These are phyloP conservation scores for Rhizopogon sp. DNA, from an alignment of 768 basidiomycete species.

Conservation along the genomic window DNA sequence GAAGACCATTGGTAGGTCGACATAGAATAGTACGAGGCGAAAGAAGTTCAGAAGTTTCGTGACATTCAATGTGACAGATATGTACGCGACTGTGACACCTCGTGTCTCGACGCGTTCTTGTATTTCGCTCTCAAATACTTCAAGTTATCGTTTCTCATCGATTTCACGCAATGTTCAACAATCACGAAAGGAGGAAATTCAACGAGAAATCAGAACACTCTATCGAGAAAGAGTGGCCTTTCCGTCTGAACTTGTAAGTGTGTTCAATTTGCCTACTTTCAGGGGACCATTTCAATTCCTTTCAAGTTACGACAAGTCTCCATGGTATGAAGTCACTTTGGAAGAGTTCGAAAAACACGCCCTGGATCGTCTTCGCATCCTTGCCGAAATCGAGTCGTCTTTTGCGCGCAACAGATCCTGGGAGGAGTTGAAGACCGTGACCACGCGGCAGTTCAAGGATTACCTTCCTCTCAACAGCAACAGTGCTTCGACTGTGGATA, in stretches of 20 bases:
- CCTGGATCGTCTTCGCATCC: constrained; percentile 78
- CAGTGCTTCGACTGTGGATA: constrained; percentile 40
- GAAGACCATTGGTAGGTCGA: too few species aligned
- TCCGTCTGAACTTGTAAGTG: constrained; percentile 76
- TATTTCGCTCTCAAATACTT: background rate
- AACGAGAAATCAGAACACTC: background rate
- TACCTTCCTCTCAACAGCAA: constrained; percentile 69
- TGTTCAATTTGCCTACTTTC: background rate
- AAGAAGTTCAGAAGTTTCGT: background rate
- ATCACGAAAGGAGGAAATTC: constrained; percentile 9
- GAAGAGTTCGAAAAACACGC: constrained; percentile 95
- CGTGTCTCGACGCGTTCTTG: constrained; percentile 2
- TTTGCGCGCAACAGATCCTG: constrained; percentile 77
- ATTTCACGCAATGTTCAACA: constrained; percentile 16
- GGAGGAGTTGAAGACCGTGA: constrained; percentile 69
- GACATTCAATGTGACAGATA: background rate
- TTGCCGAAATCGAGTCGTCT: constrained; percentile 90
- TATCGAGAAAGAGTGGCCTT: constrained; percentile 39
- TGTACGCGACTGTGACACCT: constrained; percentile 4
- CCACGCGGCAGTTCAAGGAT: constrained; percentile 59
- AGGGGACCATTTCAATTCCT: constrained; percentile 6
- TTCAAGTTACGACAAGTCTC: constrained; percentile 80
- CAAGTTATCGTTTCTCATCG: too few species aligned
- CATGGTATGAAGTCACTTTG: constrained; percentile 82
- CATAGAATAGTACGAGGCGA: too few species aligned